Percentiles rank a stretch among this genome's conserved stretches.
phyloP scores from a whole-genome alignment of 768 basidiomycete species.

The Leccinum broughii region DNA sequence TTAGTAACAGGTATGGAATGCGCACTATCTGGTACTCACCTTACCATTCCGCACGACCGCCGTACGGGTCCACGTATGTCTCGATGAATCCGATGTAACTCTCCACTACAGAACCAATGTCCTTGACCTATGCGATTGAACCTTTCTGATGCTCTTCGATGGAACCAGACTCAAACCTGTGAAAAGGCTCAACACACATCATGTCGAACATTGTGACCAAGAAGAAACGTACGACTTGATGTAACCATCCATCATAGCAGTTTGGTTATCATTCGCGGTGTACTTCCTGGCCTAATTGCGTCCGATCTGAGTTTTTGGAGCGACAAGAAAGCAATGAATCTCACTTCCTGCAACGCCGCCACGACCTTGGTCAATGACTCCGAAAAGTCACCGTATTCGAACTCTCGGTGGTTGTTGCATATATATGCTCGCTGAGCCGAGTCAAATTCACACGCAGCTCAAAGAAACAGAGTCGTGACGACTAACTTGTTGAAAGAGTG shows the following conservation, averaged over 20 bases:
- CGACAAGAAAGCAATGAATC: not conserved
- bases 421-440: constrained; percentile 76
- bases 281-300: constrained; percentile 64
- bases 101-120: constrained; percentile 85
- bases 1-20: not conserved
- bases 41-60: constrained; percentile 93
- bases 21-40: constrained; percentile 40
- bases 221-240: constrained; percentile 61
- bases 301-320: not conserved
- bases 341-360: constrained; percentile 59
- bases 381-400: constrained; percentile 76
- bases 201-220: not conserved
- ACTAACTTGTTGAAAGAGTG: constrained; percentile 65
- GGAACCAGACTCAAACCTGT: constrained; percentile 71
- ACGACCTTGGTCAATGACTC: constrained; percentile 53
- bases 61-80: constrained; percentile 88
- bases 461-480: not conserved
- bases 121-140: constrained; percentile 81
- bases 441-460: constrained; percentile 4
- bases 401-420: constrained; percentile 61
- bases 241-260: constrained; percentile 73
- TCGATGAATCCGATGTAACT: constrained; percentile 87
- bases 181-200: not conserved
- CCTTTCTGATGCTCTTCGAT: constrained; percentile 79
- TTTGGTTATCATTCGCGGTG: constrained; percentile 70